A percentile compares a stretch with the other conserved stretches of the same genome.
These are phyloP conservation scores for Boeremia lycopersici DNA, from an alignment of 2,329 filamentous ascomycete species.

Conservation along the genomic window DNA sequence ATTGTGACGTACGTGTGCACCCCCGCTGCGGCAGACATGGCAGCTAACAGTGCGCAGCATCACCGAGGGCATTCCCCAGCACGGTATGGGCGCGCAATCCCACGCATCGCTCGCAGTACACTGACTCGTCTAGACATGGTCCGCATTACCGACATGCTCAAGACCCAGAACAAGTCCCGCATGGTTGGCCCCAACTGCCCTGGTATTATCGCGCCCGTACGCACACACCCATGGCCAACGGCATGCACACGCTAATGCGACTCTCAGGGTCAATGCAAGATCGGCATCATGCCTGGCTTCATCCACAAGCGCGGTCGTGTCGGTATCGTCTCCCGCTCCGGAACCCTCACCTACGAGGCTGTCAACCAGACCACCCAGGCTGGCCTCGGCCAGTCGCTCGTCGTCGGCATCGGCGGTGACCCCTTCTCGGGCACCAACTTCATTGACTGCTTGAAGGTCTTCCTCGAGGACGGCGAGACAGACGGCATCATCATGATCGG, in stretches of 20 bases:
- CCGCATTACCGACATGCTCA: constrained; percentile 96
- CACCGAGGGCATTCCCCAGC: constrained; percentile 96
- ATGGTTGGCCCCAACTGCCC: constrained; percentile 98
- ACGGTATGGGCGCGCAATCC: constrained; percentile 64
- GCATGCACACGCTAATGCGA: constrained; percentile 18
- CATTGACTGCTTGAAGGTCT: constrained; percentile 98
- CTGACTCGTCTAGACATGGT: constrained; percentile 79
- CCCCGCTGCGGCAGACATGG: constrained; percentile 10
- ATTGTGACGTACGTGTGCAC: constrained; percentile 73
- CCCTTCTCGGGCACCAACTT: constrained; percentile 99
- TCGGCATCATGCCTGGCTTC: constrained; percentile 99
- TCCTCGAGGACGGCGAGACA: constrained; percentile 93
- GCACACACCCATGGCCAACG: constrained; percentile 3
- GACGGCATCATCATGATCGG: constrained; percentile 99
- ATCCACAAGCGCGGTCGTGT: constrained; percentile 99
- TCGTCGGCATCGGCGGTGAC: constrained; percentile 97
- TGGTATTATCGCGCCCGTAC: constrained; percentile 83
- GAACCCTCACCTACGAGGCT: constrained; percentile 98
- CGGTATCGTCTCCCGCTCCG: constrained; percentile 97
- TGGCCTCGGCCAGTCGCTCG: constrained; percentile 95
- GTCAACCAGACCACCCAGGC: constrained; percentile 99
- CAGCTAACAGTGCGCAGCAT: constrained; percentile 61
- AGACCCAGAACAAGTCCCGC: constrained; percentile 95
- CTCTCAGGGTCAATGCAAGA: constrained; percentile 92
- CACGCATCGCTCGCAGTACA: background rate